Conservation (phyloP, 176 grass and related monocot genomes). For the maize (Zea mays) region Zm-B73-REFERENCE-NAM-5.0 NC_050104.1:158364001-158364500, state of each 20-base stretch:
- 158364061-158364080: conserved; percentile 99
- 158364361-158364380: conserved; percentile 90
- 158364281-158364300: conserved; percentile 84
- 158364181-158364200: conserved; percentile 96
- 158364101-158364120: conserved; percentile 92
- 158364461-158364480: conserved; percentile 13
- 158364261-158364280: conserved; percentile 83
- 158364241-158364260: conserved; percentile 84
- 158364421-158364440: conserved; percentile 54
- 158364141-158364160: conserved; percentile 95
- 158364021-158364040: conserved; percentile 92
- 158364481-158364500: background rate
- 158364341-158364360: conserved; percentile 88
- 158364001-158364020: conserved; percentile 98
- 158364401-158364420: conserved; percentile 89
- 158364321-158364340: conserved; percentile 96
- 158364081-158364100: conserved; percentile 99
- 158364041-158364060: conserved; percentile 81
- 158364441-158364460: conserved; percentile 36
- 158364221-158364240: conserved; percentile 80
- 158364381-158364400: conserved; percentile 88
- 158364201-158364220: conserved; percentile 89
- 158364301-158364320: conserved; percentile 63
- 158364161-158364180: conserved; percentile 95
- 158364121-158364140: conserved; percentile 95